These are phyloP conservation scores for Kwoniella botswanensis DNA, from an alignment of 768 basidiomycete genomes.

Conservation along the genomic window DNA sequence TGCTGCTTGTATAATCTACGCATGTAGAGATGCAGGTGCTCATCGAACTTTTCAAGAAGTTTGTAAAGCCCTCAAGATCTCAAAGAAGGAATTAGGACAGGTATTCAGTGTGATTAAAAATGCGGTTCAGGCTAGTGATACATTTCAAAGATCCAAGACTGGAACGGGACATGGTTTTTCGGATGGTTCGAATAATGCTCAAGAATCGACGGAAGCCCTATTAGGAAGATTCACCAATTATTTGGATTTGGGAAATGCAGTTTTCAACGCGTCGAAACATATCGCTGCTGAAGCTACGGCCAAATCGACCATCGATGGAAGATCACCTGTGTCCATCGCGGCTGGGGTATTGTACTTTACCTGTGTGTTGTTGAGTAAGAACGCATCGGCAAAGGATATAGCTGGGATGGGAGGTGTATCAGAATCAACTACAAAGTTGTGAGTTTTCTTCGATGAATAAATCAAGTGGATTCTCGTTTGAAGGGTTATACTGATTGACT, in stretches of 20 bases:
- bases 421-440: conserved; percentile 89
- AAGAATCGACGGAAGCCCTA: conserved; percentile 39
- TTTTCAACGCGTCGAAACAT: conserved; percentile 56
- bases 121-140: conserved; percentile 69
- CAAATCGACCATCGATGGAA: conserved; percentile 71
- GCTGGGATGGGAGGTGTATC: conserved; percentile 89
- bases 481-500: neutral
- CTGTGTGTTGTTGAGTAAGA: conserved; percentile 75
- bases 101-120: conserved; percentile 88
- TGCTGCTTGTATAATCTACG: conserved; percentile 97
- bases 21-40: conserved; percentile 93
- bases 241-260: conserved; percentile 48
- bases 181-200: conserved; percentile 31
- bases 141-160: neutral
- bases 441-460: conserved; percentile 10
- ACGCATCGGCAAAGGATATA: conserved; percentile 81
- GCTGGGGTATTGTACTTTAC: conserved; percentile 95
- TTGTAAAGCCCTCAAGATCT: conserved; percentile 87
- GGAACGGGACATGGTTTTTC: neutral
- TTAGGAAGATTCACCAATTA: conserved; percentile 51
- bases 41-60: conserved; percentile 95
- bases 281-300: conserved; percentile 52
- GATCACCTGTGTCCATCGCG: conserved; percentile 98
- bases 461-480: too few species aligned
- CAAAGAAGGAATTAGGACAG: conserved; percentile 93